A percentile compares a stretch with the other conserved stretches of the same genome.
These are phyloP conservation scores for Hyphodiscus hymeniophilus DNA, from an alignment of 495 filamentous ascomycete species.

Conservation along the genomic window DNA sequence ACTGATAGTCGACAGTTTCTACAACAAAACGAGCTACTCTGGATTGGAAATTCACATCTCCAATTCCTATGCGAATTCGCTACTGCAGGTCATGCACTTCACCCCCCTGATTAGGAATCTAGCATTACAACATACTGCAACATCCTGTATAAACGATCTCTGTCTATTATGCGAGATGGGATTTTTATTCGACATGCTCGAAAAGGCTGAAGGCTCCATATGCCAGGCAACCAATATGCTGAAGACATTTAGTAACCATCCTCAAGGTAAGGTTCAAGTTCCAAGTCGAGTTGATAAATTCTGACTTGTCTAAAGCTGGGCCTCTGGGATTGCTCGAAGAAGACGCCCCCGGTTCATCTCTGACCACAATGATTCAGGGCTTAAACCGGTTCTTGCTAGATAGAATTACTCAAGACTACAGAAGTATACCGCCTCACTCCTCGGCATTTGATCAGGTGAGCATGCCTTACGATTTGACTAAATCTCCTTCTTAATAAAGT, in stretches of 20 bases:
- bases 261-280: conserved; percentile 43
- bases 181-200: conserved; percentile 95
- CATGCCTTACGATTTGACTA: background rate
- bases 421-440: conserved; percentile 47
- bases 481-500: background rate
- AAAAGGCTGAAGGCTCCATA: conserved; percentile 85
- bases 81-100: conserved; percentile 86
- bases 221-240: conserved; percentile 97
- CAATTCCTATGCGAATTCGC: conserved; percentile 90
- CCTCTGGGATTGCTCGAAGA: conserved; percentile 76
- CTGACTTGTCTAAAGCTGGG: conserved; percentile 37
- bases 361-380: conserved; percentile 68
- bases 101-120: conserved; percentile 83
- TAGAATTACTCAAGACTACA: conserved; percentile 62
- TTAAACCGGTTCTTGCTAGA: conserved; percentile 70
- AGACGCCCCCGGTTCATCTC: conserved; percentile 55
- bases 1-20: conserved; percentile 51
- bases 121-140: conserved; percentile 82
- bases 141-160: conserved; percentile 66
- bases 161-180: conserved; percentile 93
- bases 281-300: conserved; percentile 6
- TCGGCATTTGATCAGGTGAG: conserved; percentile 47
- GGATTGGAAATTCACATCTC: conserved; percentile 92
- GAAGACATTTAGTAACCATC: conserved; percentile 73
- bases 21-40: conserved; percentile 84